Evolutionary conservation across 176 grass and related monocot genomes (phyloP), one percentile per base, ranked within the genome.

Genomic region (Aegilops longissima): DNA sequence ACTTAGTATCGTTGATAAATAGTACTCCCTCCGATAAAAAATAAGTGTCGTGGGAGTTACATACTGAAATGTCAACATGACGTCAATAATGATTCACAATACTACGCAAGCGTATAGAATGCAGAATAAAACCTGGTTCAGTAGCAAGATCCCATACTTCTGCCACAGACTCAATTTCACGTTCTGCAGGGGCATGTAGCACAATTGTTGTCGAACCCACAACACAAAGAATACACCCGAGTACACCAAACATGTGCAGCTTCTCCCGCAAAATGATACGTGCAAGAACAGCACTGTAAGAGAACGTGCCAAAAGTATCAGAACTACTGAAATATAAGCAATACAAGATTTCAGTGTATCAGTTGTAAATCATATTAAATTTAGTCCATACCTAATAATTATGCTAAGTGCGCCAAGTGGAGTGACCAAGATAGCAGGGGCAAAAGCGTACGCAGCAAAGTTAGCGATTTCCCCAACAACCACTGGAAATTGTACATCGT

Each of bases 131-230:
- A 85, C 96, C 96, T 91, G 92, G 96, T 94, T 98, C 93, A 38
- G 96, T 98, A 86, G 96, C 96, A 72, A 98, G 88, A 92, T 85
- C 49, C 96, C 96, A 98, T 63, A 98, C 93, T 98, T 95, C 93
- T 66, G 89, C 81, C 16, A 98, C 96, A 3, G 96, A 98, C 73
- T 98, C 93, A 66, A 95, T 98, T 73, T 87, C 80, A 79, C 91
- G 91, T 84, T 98, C 96, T 1, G 87, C 90, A 86, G 96, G 96
- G 29, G 96, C 96, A 93, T 95, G 96, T 23, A 98, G 96, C 49
- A 98, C 96, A 88, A 98, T 95, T 74, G 92, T 98, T 44, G 91
- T 98, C 0, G 96, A 98, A 63, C 96, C 96, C 52, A 98, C 96
- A 86, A 98, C 93, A 82, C 96, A 98, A n/a, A 98, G 90, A 74